These are phyloP conservation scores for Entomortierella beljakovae DNA, from an alignment of 192 early-diverging fungal genomes.

Conservation along the genomic window DNA sequence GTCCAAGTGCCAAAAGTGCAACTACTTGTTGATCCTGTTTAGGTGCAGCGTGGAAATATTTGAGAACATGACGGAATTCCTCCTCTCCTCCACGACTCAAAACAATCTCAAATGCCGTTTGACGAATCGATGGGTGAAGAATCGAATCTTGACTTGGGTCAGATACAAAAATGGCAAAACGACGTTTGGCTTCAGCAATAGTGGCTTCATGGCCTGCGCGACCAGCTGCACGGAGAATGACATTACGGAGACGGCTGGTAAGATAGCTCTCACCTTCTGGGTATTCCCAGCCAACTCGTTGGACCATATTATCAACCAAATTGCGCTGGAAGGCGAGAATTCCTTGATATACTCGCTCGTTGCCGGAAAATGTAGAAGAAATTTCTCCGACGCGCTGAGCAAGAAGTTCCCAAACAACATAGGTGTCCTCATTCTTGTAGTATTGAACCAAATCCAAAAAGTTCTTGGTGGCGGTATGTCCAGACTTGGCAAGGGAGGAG, in stretches of 20 bases:
- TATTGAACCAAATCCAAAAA: slow-evolving; percentile 81
- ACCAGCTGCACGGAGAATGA: slow-evolving; percentile 83
- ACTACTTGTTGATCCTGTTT: slow-evolving; percentile 76
- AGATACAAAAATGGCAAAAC: slow-evolving; percentile 76
- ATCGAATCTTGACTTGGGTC: slow-evolving; percentile 69
- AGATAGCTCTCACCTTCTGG: slow-evolving; percentile 78
- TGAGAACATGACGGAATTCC: slow-evolving; percentile 70
- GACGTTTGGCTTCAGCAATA: slow-evolving; percentile 73
- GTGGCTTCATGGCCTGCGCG: slow-evolving; percentile 72
- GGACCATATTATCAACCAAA: slow-evolving; percentile 79
- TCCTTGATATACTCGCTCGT: slow-evolving; percentile 67
- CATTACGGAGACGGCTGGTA: slow-evolving; percentile 78
- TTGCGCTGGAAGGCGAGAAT: slow-evolving; percentile 74
- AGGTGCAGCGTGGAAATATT: slow-evolving; percentile 67
- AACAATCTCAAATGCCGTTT: slow-evolving; percentile 78
- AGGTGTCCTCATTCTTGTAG: slow-evolving; percentile 82
- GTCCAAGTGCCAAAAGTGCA: slow-evolving; percentile 74
- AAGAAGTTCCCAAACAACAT: slow-evolving; percentile 81
- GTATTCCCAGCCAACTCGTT: slow-evolving; percentile 84
- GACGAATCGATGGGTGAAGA: slow-evolving; percentile 80
- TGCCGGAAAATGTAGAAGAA: slow-evolving; percentile 71
- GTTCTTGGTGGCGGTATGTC: slow-evolving; percentile 77
- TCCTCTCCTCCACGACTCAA: slow-evolving; percentile 71
- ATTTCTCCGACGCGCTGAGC: slow-evolving; percentile 68
- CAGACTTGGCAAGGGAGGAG: slow-evolving; percentile 80